phyloP scores from a whole-genome alignment of 2,329 filamentous ascomycete genomes.

The Colletotrichum endophyticum region DNA sequence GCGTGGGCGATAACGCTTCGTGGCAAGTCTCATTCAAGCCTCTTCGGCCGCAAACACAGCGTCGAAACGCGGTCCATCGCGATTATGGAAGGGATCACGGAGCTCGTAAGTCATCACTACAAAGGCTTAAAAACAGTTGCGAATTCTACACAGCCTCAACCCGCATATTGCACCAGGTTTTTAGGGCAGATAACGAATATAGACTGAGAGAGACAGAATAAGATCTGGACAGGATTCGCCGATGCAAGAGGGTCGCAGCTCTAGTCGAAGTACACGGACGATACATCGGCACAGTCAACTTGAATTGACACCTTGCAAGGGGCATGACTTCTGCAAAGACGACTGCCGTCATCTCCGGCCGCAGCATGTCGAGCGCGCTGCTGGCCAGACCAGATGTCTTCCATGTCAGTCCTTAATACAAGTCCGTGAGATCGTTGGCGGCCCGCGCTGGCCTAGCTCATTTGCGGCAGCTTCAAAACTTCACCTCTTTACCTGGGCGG shows the following conservation, averaged over 20 bases:
- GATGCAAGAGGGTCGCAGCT: background rate
- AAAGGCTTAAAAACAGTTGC: background rate
- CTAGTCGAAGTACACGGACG: background rate
- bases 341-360: background rate
- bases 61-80: background rate
- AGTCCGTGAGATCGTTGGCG: background rate
- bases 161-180: background rate
- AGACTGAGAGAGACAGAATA: background rate
- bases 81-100: background rate
- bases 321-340: background rate
- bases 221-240: background rate
- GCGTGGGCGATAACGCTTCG: background rate
- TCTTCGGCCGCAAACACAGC: background rate
- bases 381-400: background rate
- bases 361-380: background rate
- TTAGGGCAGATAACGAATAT: background rate
- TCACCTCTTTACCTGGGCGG: background rate
- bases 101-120: background rate
- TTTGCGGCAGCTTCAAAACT: background rate
- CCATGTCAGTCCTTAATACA: background rate
- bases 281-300: background rate
- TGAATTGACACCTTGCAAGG: background rate
- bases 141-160: fast-evolving
- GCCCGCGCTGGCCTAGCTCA: background rate
- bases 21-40: background rate